These are phyloP conservation scores for Bathelium albidoporum DNA, from an alignment of 495 filamentous ascomycete species.

Conservation along the genomic window DNA sequence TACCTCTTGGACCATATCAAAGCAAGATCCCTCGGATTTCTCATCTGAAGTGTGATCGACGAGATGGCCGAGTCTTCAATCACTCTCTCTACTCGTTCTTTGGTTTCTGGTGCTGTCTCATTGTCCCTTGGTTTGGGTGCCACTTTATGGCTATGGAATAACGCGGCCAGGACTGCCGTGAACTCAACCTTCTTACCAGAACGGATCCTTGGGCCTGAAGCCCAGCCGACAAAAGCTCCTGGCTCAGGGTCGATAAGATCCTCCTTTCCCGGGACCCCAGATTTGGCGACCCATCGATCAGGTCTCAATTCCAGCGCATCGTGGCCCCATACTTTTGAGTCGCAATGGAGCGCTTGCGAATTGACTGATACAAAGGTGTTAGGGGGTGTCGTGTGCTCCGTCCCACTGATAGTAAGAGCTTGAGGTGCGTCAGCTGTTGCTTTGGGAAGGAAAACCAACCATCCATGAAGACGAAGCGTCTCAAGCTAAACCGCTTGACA, in stretches of 20 bases:
- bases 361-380: conserved; percentile 6
- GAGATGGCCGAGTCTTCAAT: neutral
- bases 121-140: neutral
- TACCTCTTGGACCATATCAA: neutral
- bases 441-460: conserved; percentile 9
- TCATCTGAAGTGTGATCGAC: neutral
- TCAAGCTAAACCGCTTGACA: conserved; percentile 14
- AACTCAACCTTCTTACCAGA: conserved; percentile 21
- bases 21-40: neutral
- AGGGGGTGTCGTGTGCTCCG: neutral
- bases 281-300: conserved; percentile 14
- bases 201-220: conserved; percentile 14
- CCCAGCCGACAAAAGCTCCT: conserved; percentile 12
- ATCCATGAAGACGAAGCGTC: conserved; percentile 19
- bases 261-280: neutral
- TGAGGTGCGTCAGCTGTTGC: conserved; percentile 4
- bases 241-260: conserved; percentile 1
- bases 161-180: conserved; percentile 6
- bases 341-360: conserved; percentile 11
- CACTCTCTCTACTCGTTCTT: neutral
- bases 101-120: neutral
- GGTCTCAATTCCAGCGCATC: conserved; percentile 6
- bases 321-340: neutral
- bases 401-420: conserved; percentile 8
- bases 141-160: conserved; percentile 12